A percentile compares a stretch with the other conserved stretches of the same genome.
phyloP scores from a whole-genome alignment of 73 alveolate species.

The Durusdinium trenchii region DNA sequence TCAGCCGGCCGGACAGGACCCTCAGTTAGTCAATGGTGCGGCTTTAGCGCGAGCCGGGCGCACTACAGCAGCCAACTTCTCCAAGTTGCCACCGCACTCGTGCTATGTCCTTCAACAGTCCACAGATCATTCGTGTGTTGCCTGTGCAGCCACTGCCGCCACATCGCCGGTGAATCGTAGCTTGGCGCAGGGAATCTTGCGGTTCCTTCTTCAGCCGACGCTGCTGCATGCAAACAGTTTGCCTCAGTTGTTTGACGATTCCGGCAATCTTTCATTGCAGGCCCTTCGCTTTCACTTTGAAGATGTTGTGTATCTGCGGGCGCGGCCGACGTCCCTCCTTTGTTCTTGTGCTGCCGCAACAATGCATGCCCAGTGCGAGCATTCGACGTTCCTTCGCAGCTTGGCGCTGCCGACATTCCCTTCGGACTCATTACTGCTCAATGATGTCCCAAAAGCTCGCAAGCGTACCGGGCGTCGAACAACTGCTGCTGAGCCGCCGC shows the following conservation, averaged over 20 bases:
- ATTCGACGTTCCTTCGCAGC: neutral
- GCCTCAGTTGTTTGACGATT: neutral
- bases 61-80: neutral
- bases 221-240: neutral
- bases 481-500: neutral
- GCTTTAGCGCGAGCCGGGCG: slow-evolving; percentile 27
- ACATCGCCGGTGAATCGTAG: neutral
- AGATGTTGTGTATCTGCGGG: neutral
- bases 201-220: neutral
- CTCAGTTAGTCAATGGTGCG: neutral
- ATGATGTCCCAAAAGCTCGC: neutral
- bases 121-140: neutral
- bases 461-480: neutral
- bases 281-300: neutral
- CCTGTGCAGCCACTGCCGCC: neutral
- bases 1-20: neutral
- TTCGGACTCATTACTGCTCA: neutral
- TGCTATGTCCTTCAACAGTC: neutral
- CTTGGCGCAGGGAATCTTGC: neutral
- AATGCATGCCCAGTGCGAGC: slow-evolving; percentile 11
- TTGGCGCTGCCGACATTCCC: neutral
- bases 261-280: neutral
- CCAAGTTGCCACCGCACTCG: neutral
- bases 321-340: neutral
- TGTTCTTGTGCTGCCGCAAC: neutral